phyloP scores from a whole-genome alignment of 1,139 yeast species.

The Geotrichum armillariae region DNA sequence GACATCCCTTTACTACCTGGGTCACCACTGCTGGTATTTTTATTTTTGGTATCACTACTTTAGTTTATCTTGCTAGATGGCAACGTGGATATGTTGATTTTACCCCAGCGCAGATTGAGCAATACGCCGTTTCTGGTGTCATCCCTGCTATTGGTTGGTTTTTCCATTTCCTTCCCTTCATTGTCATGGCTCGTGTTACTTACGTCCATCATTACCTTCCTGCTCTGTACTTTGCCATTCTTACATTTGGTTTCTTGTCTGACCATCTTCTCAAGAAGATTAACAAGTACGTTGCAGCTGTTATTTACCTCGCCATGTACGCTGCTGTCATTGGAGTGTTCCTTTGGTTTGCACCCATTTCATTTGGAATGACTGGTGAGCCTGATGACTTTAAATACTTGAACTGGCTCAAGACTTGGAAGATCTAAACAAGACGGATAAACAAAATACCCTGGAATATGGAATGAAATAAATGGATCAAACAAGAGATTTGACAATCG shows the following conservation, averaged over 20 bases:
- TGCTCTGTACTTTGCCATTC: constrained; percentile 91
- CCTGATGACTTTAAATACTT: constrained; percentile 65
- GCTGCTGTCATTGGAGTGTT: constrained; percentile 64
- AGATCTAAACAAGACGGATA: constrained; percentile 38
- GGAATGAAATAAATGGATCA: not conserved
- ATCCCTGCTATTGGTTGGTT: constrained; percentile 95
- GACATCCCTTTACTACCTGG: constrained; percentile 96
- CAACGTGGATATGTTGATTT: constrained; percentile 87
- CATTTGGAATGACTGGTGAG: constrained; percentile 92
- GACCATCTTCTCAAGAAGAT: constrained; percentile 53
- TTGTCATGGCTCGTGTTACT: constrained; percentile 95
- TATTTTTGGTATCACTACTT: constrained; percentile 56
- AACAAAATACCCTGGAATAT: not conserved
- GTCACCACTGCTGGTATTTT: constrained; percentile 72
- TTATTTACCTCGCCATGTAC: constrained; percentile 46
- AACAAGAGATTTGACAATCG: not conserved
- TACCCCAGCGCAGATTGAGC: constrained; percentile 42
- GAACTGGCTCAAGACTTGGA: constrained; percentile 79
- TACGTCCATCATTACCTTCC: constrained; percentile 97
- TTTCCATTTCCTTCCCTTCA: constrained; percentile 86
- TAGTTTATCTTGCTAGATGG: constrained; percentile 76
- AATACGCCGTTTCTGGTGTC: constrained; percentile 76
- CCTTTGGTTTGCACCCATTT: constrained; percentile 70
- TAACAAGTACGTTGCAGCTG: constrained; percentile 36
- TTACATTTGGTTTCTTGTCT: constrained; percentile 72